Base-by-base conservation (phyloP, 805 yeast species). In the Dipodascus geniculatus region DNA sequence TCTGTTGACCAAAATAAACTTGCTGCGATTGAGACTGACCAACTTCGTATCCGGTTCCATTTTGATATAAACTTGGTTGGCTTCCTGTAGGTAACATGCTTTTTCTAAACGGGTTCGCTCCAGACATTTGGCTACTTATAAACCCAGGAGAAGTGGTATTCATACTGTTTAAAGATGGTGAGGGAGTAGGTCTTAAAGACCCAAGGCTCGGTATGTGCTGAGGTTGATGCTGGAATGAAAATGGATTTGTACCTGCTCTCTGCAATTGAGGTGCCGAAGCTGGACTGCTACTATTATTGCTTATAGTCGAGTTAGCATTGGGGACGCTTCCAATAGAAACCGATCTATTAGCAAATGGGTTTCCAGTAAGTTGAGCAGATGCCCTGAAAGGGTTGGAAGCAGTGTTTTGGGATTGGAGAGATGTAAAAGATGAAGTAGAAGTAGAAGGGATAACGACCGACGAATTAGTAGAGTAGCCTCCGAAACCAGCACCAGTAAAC, bases 101-200 rank as follows among this genome's bases (percentile, higher is more conserved):
- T 48, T 53, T 28, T 3, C 59, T 53, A 57, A 77, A 77, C 28
- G 83, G 83, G 57, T 79, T 79, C 17, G 74, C 66, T 2, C 68
- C 66, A 2, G 70, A 60, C 9, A 62, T 50, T 57, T 66, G 64
- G 28, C 61, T 54, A 22, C 51, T 51, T n/a, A 64, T 51, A 17
- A 58, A 53, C 9, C 48, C 38, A 50, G 35, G 57, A 42, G 9
- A 53, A 42, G 28, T 42, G 60, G 51, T 49, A 63, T 38, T 56
- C 65, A 35, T 17, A 51, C 50, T 53, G 53, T 60, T 51, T 56
- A 65, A 38, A 50, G 65, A 49, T 33, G 62, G 22, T 51, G 58
- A 50, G 52, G 65, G 68, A 6, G 59, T 54, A 14, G 55, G 48
- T 38, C 17, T 24, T 23, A 50, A 23, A 47, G 56, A 60, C 23